Base-by-base conservation (phyloP, 345 rosid species). In the Aethionema arabicum region DNA sequence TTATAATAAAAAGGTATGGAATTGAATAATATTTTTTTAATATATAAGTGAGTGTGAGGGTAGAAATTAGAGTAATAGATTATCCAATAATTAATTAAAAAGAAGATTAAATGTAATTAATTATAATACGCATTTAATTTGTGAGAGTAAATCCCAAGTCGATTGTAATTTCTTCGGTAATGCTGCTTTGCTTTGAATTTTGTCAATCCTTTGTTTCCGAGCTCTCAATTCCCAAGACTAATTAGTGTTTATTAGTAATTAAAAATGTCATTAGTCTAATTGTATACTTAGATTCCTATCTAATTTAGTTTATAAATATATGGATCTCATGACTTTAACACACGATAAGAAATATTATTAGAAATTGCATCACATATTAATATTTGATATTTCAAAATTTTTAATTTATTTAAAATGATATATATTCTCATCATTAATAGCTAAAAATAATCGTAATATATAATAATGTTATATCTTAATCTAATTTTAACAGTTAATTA, bases 91-190 rank as follows among this genome's bases (percentile, higher is more conserved):
- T 37, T 37, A 37, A 37, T 37, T 37, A 37, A 37, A 10, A 6
- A 6, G 40, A 61, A 38, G 11, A 15, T 31, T 12, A 49, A 42
- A 47, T 59, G 32, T 52, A 45, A 32, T 69, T 46, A 38, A 41
- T 37, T 6, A 31, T 56, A 53, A 56, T 4, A 13, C 13, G 8
- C 16, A 53, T 21, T 61, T 6, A 5, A 9, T 39, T 62, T 54
- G 58, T 52, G 36, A 63, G 52, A 67, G 74, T 76, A 59, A 76
- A 72, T 65, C 80, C 54, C 63, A 76, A 72, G 77, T 76, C 69
- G 66, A 56, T 56, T 38, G 30, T 11, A 11, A 30, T 42, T 48
- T 65, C 59, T 35, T 59, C 51, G 60, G 67, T 46, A 51, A 40
- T 45, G 59, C 67, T 59, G 76, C 63, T 54, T 31, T 47, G 63